Base-by-base conservation (phyloP, 2,329 filamentous ascomycete species). In the Colletotrichum scovillei region DNA sequence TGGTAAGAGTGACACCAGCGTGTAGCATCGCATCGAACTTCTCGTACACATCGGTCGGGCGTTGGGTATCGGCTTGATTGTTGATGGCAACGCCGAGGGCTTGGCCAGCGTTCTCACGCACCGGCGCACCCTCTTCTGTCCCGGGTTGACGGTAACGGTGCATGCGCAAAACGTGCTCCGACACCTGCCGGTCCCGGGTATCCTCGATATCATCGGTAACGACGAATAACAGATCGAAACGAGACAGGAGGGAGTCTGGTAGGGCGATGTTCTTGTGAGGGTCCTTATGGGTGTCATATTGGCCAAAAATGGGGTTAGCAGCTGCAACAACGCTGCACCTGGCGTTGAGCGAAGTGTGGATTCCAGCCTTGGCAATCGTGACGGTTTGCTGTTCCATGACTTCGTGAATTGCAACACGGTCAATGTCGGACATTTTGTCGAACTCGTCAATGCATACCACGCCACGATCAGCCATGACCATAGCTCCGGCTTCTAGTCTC, bases 321-420 rank as follows among this genome's bases (percentile, higher is more conserved):
- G 97, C 97, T 55, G 97, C 97, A 78, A 99, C 91, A 74, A 99
- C 97, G 83, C 95, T 98, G 85, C 97, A 99, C 70, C 97, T 93
- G 66, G 97, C 97, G 80, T 99, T 99, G 73, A 99, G 88, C 3
- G 95, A 98, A 0, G 97, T 99, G 84, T 99, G 97, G 72, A 99
- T 99, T 76, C 97, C 97, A 1, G 97, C 97, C 85, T 99, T 99
- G 65, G 97, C 97, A 79, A 99, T 99, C 16, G 97, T 99, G 74
- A 99, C 97, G 0, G 97, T 99, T 84, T 99, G 97, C 85, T 99
- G 97, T 85, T 99, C 97, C 97, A 99, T 99, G 76, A 99, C 97
- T 94, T 99, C 97, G 90, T 99, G 97, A 78, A 99, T 99, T 59
- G 97, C 97, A 4, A 99, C 97, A 81, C 97, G 92, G 83, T 99